Evolutionary conservation across 345 rosid species (phyloP), one percentile per base, ranked within the genome.

Genomic region (Sisymbrium irio): DNA sequence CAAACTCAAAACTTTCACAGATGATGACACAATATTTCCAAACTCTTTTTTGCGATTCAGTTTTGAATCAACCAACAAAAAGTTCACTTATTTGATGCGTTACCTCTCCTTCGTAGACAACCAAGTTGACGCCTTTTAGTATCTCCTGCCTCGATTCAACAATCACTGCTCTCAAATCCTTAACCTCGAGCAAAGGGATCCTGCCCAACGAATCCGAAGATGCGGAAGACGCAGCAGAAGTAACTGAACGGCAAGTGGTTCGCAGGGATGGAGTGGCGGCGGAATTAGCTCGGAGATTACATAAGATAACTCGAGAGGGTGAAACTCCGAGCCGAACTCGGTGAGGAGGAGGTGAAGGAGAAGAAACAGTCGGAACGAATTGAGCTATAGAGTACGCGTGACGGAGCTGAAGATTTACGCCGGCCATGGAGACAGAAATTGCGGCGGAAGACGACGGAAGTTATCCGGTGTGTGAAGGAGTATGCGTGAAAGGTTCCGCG

Each of bases 71-170:
- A 39, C 3, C 20, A 22, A 51, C 2, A n/a, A 12, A 47, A 6
- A 37, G 6, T 54, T 44, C 15, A 60, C 25, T 17, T 4, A 59
- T 5, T 27, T 45, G 11, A 75, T 37, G 33, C 37, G n/a, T 49
- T 27, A 88, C 99, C 98, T 96, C 99, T 75, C 99, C 99, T 78
- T 89, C 89, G 74, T 80, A 77, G 40, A 96, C 66, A 44, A 89
- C 75, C 13, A 96, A 85, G 67, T 89, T 80, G 6, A 96, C 91
- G 22, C 98, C 97, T 74, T 86, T 86, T 71, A 92, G 88, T 63
- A 96, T 89, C 83, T 92, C 89, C 81, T 92, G 91, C 51, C 84
- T 85, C 44, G 98, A 81, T 62, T 92, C 92, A 2, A 87, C 71
- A 78, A 96, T 84, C 54, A 85, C 94, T 0, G 96, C 98, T 33